phyloP scores from a whole-genome alignment of 2,329 filamentous ascomycete species.

The Sordariomycetes sp. region DNA sequence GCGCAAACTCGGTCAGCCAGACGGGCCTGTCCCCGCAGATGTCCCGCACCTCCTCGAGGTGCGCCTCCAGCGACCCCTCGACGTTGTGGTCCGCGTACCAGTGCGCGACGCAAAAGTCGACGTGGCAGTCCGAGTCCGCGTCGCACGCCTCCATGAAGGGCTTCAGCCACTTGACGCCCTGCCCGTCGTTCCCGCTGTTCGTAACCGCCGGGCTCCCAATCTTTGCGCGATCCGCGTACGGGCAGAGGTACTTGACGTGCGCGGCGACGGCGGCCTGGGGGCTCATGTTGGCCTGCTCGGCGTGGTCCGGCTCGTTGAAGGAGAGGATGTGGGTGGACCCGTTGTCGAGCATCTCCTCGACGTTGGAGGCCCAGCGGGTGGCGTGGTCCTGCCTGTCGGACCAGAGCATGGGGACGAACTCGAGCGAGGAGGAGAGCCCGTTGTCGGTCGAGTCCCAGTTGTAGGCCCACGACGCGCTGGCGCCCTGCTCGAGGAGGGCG shows the following conservation, averaged over 20 bases:
- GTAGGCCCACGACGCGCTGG: conserved; percentile 43
- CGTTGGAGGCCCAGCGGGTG: conserved; percentile 34
- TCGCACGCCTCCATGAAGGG: conserved; percentile 37
- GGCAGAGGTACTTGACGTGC: conserved; percentile 42
- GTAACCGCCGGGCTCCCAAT: conserved; percentile 49
- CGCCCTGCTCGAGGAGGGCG: conserved; percentile 26
- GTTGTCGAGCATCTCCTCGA: conserved; percentile 32
- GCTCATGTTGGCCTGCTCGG: conserved; percentile 43
- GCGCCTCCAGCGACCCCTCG: conserved; percentile 36
- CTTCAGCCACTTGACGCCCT: conserved; percentile 44
- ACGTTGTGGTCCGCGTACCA: conserved; percentile 44
- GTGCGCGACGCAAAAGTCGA: conserved; percentile 49
- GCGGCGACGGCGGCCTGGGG: conserved; percentile 34
- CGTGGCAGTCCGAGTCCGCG: conserved; percentile 30
- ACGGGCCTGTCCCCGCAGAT: conserved; percentile 35
- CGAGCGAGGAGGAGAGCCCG: conserved; percentile 27
- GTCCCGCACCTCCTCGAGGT: conserved; percentile 32
- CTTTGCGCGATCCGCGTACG: conserved; percentile 33
- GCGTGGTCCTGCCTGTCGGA: conserved; percentile 29
- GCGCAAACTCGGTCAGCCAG: conserved; percentile 54
- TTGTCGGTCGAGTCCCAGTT: conserved; percentile 47
- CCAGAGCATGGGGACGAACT: conserved; percentile 59
- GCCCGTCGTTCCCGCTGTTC: conserved; percentile 34
- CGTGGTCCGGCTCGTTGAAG: conserved; percentile 62
- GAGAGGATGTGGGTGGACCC: conserved; percentile 46